Conservation (phyloP, 1,284 basidiomycete genomes). For the Sphaerobolus stellatus region DNA sequence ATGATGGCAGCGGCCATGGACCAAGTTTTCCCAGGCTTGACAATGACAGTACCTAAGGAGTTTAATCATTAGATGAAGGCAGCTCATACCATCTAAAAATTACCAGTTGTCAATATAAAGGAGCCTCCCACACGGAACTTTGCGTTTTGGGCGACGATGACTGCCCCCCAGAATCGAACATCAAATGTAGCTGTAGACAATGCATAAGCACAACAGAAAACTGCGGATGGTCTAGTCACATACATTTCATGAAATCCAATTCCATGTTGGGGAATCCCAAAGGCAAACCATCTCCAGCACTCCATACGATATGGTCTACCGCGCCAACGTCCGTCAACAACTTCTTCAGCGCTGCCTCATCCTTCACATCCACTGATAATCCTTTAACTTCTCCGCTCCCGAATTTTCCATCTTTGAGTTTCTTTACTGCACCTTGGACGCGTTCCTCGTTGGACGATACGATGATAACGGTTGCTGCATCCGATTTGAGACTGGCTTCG, state of each 20-base stretch:
- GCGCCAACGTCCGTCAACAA: conserved; percentile 17
- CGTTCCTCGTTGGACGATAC: conserved; percentile 15
- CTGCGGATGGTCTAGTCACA: background rate
- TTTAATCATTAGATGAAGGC: background rate
- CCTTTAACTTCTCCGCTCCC: conserved; percentile 11
- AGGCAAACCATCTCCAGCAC: conserved; percentile 6
- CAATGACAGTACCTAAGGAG: conserved; percentile 13
- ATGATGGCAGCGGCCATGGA: conserved; percentile 17
- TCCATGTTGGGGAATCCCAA: background rate
- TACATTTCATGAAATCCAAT: conserved; percentile 1
- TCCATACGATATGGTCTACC: conserved; percentile 15
- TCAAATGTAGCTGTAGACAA: conserved; percentile 16
- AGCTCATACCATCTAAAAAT: background rate
- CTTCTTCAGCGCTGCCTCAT: conserved; percentile 10
- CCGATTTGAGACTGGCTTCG: conserved; percentile 14
- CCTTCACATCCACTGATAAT: conserved; percentile 14
- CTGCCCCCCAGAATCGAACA: conserved; percentile 23
- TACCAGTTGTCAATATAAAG: conserved; percentile 18
- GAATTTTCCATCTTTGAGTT: background rate
- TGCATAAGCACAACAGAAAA: background rate
- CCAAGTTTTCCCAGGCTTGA: conserved; percentile 18
- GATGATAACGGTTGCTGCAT: conserved; percentile 18
- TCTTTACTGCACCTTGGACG: conserved; percentile 11
- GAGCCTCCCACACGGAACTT: conserved; percentile 19
- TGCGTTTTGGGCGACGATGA: conserved; percentile 18